A percentile compares a stretch with the other conserved stretches of the same genome.
phyloP scores from a whole-genome alignment of 306 rosid genomes.

The Casuarina equisetifolia region DNA sequence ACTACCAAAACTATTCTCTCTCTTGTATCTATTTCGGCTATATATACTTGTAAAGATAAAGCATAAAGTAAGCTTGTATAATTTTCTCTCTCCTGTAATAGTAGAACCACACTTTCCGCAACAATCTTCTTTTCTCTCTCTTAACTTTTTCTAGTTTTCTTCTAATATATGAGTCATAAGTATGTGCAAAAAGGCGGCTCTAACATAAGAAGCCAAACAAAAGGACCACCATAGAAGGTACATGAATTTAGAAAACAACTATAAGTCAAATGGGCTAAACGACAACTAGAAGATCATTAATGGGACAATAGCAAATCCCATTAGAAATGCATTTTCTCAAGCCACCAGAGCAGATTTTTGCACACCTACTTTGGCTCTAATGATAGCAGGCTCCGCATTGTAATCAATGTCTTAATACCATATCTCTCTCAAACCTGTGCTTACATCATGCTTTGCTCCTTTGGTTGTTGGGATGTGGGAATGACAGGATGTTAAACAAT shows the following conservation, averaged over 20 bases:
- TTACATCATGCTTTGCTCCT: constrained; percentile 23
- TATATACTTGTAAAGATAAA: too few species aligned
- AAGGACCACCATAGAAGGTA: neutral
- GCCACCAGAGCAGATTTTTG: constrained; percentile 19
- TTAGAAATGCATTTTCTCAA: constrained; percentile 35
- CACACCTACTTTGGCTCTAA: constrained; percentile 23
- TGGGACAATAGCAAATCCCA: constrained; percentile 5
- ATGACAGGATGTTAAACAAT: constrained; percentile 23
- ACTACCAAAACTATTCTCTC: too few species aligned
- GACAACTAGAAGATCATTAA: constrained; percentile 1
- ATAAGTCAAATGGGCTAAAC: constrained; percentile 11
- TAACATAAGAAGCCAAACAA: neutral
- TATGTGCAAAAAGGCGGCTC: neutral
- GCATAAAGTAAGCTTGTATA: too few species aligned
- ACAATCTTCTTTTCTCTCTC: too few species aligned
- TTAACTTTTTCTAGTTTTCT: too few species aligned
- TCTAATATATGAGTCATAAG: too few species aligned
- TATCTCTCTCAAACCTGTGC: neutral
- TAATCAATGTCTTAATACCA: constrained; percentile 13
- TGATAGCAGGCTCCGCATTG: constrained; percentile 27
- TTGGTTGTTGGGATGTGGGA: constrained; percentile 19
- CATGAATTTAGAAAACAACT: neutral
- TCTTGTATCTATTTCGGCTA: too few species aligned
- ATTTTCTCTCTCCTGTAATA: too few species aligned
- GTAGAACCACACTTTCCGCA: too few species aligned